Evolutionary conservation across 306 rosid species (phyloP), one percentile per base, ranked within the genome.

Genomic region (Abrus pulchellus): DNA sequence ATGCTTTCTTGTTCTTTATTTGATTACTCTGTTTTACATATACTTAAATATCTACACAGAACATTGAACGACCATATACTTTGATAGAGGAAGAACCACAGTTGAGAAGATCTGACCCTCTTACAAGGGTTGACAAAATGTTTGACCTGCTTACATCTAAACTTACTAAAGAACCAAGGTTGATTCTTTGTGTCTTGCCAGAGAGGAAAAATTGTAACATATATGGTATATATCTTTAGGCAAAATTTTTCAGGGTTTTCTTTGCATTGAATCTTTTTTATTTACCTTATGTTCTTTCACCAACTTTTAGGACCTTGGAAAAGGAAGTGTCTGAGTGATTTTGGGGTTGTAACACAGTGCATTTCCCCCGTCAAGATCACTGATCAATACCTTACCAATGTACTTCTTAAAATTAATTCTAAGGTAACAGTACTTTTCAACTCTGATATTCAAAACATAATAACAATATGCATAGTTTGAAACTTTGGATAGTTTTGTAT

Each of bases 321-420:
- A 90, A 91, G 87, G 82, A 89, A 88, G 78, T 83, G 96, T 72
- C 83, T 95, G n/a, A 67, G 92, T 79, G 99, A 95, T 52, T 70
- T 87, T 72, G 98, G 98, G 56, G 88, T 91, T 66, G 88, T 77
- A 45, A 88, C 94, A 61, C 99, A 95, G 68, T 95, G 99, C 86
- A 89, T 93, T 65, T 83, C 96, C 56, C 99, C 98, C 47, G 11
- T 84, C 45, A 95, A 90, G 90, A 83, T 95, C 27, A 94, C 82
- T 73, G 97, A 94, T 73, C 97, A 89, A 74, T 94, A 90, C 82
- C 91, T 90, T 29, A 93, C 91, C 48, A 93, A 94, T 76, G 87
- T 94, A 60, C 99, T 94, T 82, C 95, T 93, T 67, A 94, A 94
- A 84, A 93, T 95, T 77, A 95, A 95, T 82, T 75, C 97, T 9